phyloP scores from a whole-genome alignment of 768 basidiomycete genomes.

The Leccinellum albellum region DNA sequence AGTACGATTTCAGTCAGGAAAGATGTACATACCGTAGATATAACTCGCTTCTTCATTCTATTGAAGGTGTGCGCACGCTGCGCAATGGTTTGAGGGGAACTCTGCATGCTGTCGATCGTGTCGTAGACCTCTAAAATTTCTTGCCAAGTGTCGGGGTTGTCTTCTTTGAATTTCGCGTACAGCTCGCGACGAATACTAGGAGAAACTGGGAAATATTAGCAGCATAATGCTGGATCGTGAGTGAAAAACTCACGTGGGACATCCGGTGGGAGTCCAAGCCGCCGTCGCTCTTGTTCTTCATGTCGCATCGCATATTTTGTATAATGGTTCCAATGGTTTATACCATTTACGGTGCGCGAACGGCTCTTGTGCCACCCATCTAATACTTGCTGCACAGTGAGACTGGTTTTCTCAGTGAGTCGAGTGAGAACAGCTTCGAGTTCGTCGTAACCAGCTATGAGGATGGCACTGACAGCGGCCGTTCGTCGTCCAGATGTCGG shows the following conservation, averaged over 20 bases:
- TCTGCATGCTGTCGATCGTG: background rate
- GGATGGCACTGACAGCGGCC: background rate
- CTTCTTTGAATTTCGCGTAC: conserved; percentile 1
- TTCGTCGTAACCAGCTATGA: background rate
- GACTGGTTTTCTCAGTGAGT: background rate
- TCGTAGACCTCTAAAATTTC: conserved; percentile 2
- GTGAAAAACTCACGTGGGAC: background rate
- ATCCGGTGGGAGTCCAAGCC: background rate
- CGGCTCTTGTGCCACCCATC: conserved; percentile 7
- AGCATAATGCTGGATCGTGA: background rate
- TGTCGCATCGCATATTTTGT: background rate
- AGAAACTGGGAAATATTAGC: background rate
- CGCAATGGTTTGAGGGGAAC: background rate
- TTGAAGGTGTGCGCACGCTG: background rate
- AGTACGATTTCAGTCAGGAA: background rate
- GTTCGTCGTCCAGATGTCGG: background rate
- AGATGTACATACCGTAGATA: background rate
- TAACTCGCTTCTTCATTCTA: background rate
- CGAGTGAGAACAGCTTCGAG: background rate
- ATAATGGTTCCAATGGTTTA: conserved; percentile 5
- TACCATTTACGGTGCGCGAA: background rate
- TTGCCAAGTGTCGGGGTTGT: background rate
- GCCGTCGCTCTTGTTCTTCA: conserved; percentile 1
- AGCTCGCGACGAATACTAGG: background rate
- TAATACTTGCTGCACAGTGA: conserved; percentile 1